A percentile compares a stretch with the other conserved stretches of the same genome.
Conservation (phyloP, 306 rosid genomes). For the Quercus variabilis region DNA sequence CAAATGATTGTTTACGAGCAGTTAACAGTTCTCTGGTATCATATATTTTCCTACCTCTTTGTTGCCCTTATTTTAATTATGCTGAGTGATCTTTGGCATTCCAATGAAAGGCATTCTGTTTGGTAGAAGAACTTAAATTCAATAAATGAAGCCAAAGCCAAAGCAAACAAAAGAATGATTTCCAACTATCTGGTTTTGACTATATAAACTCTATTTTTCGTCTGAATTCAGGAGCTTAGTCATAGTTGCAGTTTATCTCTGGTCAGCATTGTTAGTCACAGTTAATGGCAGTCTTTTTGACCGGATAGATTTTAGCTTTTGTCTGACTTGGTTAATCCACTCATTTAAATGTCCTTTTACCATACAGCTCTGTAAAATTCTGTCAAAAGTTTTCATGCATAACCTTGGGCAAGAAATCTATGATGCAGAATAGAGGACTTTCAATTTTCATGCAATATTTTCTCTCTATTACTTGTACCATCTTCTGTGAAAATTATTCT, state of each 20-base stretch:
- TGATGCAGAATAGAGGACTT: neutral
- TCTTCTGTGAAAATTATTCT: too few relatives aligned
- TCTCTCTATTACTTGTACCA: too few relatives aligned
- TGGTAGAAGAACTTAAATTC: neutral
- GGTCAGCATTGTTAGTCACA: too few relatives aligned
- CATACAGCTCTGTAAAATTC: neutral
- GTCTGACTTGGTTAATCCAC: neutral
- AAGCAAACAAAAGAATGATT: neutral
- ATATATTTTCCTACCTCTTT: conserved; percentile 11
- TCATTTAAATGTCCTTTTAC: neutral
- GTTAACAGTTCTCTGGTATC: conserved; percentile 85
- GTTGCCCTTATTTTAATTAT: conserved; percentile 15
- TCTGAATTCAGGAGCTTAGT: neutral
- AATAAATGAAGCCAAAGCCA: neutral
- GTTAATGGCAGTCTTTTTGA: too few relatives aligned
- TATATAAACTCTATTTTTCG: neutral
- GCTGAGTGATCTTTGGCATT: conserved; percentile 3
- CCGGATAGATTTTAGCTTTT: too few relatives aligned
- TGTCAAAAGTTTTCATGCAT: neutral
- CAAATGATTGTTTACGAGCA: conserved; percentile 92
- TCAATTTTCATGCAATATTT: too few relatives aligned
- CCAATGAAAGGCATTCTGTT: neutral
- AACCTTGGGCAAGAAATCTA: neutral
- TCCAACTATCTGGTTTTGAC: neutral
- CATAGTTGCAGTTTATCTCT: neutral